Evolutionary conservation across 148 eudicot species (phyloP).

Genomic region (Cornus florida): DNA sequence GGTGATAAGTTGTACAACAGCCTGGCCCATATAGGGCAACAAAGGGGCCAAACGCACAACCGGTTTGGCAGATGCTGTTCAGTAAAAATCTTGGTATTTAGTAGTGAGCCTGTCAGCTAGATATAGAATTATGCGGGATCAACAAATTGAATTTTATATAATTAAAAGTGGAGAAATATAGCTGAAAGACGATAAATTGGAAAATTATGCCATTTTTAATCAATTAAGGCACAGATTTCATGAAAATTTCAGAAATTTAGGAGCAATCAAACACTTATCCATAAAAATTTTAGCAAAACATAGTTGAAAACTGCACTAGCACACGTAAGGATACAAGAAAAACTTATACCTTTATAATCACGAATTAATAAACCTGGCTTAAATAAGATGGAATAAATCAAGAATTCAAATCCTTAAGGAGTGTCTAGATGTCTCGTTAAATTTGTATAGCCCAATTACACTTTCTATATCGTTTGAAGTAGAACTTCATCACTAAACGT

Average conservation of each 20-base stretch:
- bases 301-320: not conserved
- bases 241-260: not conserved
- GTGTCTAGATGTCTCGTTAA: not conserved
- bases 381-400: not conserved
- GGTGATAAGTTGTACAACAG: not conserved
- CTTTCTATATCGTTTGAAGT: not conserved
- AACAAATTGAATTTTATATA: not conserved
- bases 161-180: not conserved
- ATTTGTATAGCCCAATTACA: not conserved
- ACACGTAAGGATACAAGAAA: not conserved
- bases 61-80: not conserved
- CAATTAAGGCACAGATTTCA: not conserved
- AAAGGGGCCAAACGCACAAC: not conserved
- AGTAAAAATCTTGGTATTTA: not conserved
- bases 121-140: no score
- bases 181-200: not conserved
- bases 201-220: not conserved
- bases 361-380: not conserved
- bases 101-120: not conserved
- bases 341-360: not conserved
- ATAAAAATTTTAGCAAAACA: not conserved
- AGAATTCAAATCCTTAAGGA: not conserved
- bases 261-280: not conserved
- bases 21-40: not conserved
- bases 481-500: not conserved